Evolutionary conservation across 345 rosid species (phyloP).

Genomic region (Toxicodendron radicans): DNA sequence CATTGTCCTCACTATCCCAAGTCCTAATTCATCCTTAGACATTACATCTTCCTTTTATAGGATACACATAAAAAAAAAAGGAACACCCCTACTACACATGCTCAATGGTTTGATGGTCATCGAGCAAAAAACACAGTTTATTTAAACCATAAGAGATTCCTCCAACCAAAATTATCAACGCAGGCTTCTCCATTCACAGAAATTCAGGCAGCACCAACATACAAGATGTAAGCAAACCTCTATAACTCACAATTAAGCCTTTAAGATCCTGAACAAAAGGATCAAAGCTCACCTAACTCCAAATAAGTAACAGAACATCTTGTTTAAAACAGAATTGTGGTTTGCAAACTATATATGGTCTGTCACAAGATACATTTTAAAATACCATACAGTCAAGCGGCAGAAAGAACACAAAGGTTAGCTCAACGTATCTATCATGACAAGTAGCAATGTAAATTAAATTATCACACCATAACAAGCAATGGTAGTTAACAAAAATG

Average conservation of each 20-base stretch:
- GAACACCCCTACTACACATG: background rate
- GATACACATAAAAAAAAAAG: too few relatives aligned
- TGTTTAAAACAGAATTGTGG: background rate
- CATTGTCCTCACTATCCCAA: background rate
- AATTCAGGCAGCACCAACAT: background rate
- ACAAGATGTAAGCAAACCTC: conserved; percentile 6
- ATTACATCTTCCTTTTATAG: background rate
- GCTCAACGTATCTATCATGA: background rate
- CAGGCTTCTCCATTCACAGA: background rate
- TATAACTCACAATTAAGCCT: background rate
- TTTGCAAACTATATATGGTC: background rate
- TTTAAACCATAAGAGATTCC: conserved; percentile 8
- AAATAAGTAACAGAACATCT: background rate
- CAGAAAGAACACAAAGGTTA: conserved; percentile 2
- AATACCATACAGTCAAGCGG: conserved; percentile 7
- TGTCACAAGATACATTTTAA: background rate
- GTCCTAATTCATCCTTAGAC: background rate
- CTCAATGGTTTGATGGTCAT: background rate
- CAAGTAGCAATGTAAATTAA: conserved; percentile 11
- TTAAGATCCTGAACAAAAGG: background rate
- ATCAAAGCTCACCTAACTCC: background rate
- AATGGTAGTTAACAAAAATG: background rate
- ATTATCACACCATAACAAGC: conserved; percentile 19
- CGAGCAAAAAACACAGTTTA: background rate
- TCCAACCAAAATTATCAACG: background rate